Conservation (phyloP, 768 basidiomycete genomes). For the Panellus pusillus region DNA sequence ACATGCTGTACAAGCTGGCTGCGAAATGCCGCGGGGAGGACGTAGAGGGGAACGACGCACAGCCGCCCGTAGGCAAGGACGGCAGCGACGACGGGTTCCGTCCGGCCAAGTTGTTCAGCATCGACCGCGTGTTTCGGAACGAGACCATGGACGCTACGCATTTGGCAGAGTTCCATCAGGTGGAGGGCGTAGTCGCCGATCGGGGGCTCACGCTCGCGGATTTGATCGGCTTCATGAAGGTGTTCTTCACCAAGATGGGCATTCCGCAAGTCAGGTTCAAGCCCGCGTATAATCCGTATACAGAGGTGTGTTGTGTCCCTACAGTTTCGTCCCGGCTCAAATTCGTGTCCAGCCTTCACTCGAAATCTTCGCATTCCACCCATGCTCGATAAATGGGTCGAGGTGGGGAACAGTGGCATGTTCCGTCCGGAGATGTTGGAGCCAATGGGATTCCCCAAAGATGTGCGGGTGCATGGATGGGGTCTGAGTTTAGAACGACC, state of each 20-base stretch:
- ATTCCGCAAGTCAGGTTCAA: constrained; percentile 94
- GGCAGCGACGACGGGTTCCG: constrained; percentile 70
- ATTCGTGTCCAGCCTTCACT: constrained; percentile 70
- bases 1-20: constrained; percentile 93
- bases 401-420: constrained; percentile 99
- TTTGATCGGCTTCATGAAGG: constrained; percentile 97
- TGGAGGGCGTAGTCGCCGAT: constrained; percentile 99
- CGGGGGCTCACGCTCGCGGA: constrained; percentile 89
- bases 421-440: constrained; percentile 99
- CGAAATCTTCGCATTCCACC: constrained; percentile 98
- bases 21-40: constrained; percentile 72
- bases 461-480: constrained; percentile 97
- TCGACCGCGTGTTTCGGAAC: constrained; percentile 98
- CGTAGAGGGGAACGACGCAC: constrained; percentile 37
- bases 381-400: constrained; percentile 90
- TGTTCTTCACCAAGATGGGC: constrained; percentile 98
- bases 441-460: constrained; percentile 97
- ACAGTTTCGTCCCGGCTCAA: no score
- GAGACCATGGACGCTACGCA: constrained; percentile 99
- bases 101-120: constrained; percentile 93
- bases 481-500: constrained; percentile 93
- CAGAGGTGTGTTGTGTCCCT: constrained; percentile 63
- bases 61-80: constrained; percentile 21
- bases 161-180: constrained; percentile 98
- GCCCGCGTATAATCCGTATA: constrained; percentile 98